Evolutionary conservation across 495 filamentous ascomycete genomes (phyloP).

Genomic region (Talaromyces trachyspermus): DNA sequence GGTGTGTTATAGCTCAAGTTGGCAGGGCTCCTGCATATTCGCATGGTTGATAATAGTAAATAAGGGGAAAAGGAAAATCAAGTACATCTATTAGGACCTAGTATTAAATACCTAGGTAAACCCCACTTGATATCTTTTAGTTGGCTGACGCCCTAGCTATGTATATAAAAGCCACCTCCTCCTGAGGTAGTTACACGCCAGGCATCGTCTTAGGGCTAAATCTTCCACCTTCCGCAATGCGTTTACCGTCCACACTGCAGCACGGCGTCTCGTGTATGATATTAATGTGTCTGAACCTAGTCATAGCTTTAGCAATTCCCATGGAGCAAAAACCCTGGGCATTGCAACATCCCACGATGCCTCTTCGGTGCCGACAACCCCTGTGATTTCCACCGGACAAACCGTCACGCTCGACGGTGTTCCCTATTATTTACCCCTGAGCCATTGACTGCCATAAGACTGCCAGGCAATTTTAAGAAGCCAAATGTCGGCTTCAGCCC

Average conservation of each 20-base stretch:
- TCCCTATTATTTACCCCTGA: slow-evolving; percentile 28
- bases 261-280: not conserved
- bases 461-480: not conserved
- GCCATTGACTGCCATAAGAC: not conserved
- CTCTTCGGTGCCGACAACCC: not conserved
- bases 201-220: slow-evolving; percentile 1
- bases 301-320: not conserved
- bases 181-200: no score
- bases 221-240: not conserved
- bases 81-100: no score
- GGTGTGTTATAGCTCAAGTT: no score
- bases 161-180: not conserved
- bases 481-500: not conserved
- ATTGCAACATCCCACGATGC: not conserved
- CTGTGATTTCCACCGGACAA: slow-evolving; percentile 22
- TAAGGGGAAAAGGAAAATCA: no score
- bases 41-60: no score
- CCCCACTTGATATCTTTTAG: no score
- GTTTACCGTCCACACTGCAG: not conserved
- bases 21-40: no score
- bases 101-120: no score
- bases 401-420: slow-evolving; percentile 34
- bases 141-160: no score
- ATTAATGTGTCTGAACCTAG: not conserved
- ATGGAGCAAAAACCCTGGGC: not conserved